Evolutionary conservation across 352 stramenopile species (phyloP).

Genomic region (Pythium guiyangense): DNA sequence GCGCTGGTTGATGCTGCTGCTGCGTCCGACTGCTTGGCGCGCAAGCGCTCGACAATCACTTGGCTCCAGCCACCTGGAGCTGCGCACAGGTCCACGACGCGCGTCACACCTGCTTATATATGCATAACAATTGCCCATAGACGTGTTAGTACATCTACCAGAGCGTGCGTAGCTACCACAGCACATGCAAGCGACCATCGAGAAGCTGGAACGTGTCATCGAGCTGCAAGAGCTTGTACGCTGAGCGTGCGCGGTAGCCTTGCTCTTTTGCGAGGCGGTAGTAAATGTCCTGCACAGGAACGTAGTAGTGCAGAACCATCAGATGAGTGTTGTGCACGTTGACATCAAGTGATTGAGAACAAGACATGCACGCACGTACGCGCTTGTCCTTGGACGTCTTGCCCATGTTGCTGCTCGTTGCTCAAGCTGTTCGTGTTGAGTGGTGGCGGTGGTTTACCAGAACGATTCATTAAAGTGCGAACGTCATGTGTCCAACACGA

Average conservation of each 20-base stretch:
- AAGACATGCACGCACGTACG: constrained; percentile 27
- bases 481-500: too few species aligned
- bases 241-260: constrained; percentile 95
- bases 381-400: constrained; percentile 91
- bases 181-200: constrained; percentile 18
- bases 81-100: constrained; percentile 80
- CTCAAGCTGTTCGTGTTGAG: too few species aligned
- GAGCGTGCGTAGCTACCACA: background rate
- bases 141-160: too few species aligned
- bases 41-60: constrained; percentile 78
- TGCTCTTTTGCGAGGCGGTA: constrained; percentile 91
- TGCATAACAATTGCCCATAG: background rate
- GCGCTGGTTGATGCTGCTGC: background rate
- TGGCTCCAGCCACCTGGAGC: constrained; percentile 85
- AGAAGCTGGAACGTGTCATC: constrained; percentile 98
- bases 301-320: background rate
- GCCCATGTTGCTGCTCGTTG: constrained; percentile 43
- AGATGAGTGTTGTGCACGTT: background rate
- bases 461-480: too few species aligned
- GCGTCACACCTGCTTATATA: constrained; percentile 46
- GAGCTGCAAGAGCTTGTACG: constrained; percentile 99
- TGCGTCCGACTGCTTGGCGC: constrained; percentile 4
- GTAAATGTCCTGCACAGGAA: constrained; percentile 79
- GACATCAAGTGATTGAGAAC: background rate
- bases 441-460: too few species aligned